A percentile compares a stretch with the other conserved stretches of the same genome.
Evolutionary conservation across 441 rosid species (phyloP).

Genomic region (Isatis lusitanica): DNA sequence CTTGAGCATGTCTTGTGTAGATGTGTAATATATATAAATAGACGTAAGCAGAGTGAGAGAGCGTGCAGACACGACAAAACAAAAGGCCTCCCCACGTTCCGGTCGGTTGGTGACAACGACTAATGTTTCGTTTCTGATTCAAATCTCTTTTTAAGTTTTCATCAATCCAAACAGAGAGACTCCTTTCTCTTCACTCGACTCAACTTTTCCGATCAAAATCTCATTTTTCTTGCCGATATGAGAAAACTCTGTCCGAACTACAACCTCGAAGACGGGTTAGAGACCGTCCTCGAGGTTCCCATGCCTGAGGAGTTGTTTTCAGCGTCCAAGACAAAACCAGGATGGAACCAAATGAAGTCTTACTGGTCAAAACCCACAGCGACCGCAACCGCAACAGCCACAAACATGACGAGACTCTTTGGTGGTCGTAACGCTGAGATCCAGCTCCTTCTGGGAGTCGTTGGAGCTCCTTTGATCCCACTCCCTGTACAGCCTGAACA

Average conservation of each 20-base stretch:
- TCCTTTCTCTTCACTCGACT: slow-evolving; percentile 32
- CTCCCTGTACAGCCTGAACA: slow-evolving; percentile 48
- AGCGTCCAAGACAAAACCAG: slow-evolving; percentile 31
- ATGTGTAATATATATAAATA: not conserved
- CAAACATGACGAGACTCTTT: slow-evolving; percentile 41
- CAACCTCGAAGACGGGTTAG: slow-evolving; percentile 78
- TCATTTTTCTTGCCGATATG: slow-evolving; percentile 30
- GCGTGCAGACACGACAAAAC: slow-evolving; percentile 75
- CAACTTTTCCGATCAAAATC: not conserved
- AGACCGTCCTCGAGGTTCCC: slow-evolving; percentile 91
- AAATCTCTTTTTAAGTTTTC: slow-evolving; percentile 26
- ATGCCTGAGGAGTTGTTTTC: slow-evolving; percentile 84
- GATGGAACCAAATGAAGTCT: slow-evolving; percentile 81
- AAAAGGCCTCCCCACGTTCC: slow-evolving; percentile 56
- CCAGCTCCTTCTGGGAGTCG: slow-evolving; percentile 85
- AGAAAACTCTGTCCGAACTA: slow-evolving; percentile 82
- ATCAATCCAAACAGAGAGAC: slow-evolving; percentile 19
- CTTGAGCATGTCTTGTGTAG: slow-evolving; percentile 25
- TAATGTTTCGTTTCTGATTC: slow-evolving; percentile 15
- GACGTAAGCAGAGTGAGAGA: slow-evolving; percentile 32
- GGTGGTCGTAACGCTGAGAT: slow-evolving; percentile 70
- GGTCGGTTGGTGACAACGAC: slow-evolving; percentile 64
- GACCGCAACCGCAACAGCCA: slow-evolving; percentile 17
- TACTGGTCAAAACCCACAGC: slow-evolving; percentile 57
- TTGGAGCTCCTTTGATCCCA: slow-evolving; percentile 90